Evolutionary conservation across 2,329 filamentous ascomycete species (phyloP), one percentile per base, ranked within the genome.

Genomic region (Trichoderma aggressivum): DNA sequence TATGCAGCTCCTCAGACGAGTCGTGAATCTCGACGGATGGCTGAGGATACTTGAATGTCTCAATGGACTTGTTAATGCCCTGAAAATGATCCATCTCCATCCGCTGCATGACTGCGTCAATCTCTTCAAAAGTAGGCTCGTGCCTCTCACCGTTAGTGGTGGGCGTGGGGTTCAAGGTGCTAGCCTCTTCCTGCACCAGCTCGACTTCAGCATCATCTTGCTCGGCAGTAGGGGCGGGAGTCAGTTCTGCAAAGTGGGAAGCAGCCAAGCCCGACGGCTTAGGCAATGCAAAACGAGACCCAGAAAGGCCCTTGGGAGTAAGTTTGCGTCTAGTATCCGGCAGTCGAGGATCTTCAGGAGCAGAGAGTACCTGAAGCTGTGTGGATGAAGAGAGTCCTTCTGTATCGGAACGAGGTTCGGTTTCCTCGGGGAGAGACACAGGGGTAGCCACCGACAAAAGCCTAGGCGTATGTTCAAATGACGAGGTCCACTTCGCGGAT

Each of bases 61-160:
- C 83, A 16, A 84, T 79, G 8, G 82, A 83, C 76, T 90, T 90
- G 77, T 94, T 92, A 72, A 94, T 88, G 14, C 92, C 92, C 79
- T 92, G 88, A 65, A 91, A 90, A 2, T 91, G 92, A 74, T 94
- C 89, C 61, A 86, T 88, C 71, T 90, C 87, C 76, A 98, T 87
- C 72, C 96, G 91, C 74, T 91, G 89, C 94, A 98, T 97, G 66
- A 98, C 90, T 58, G 92, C 93, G 82, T 98, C 94, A 76, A 98
- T 94, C 78, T 98, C 94, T 75, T 95, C 91, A 75, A 93, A 93
- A 0, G 90, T 88, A 66, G 32, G 69, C n/a, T 71, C 69, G 26
- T 16, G 43, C 50, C 74, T 72, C 16, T 77, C 74, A 55, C 75
- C 70, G n/a, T 73, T 55, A 70, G 73, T 58, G 53, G 75, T 55